phyloP scores from a whole-genome alignment of 2,329 filamentous ascomycete species.

The Pseudogymnoascus sp. region DNA sequence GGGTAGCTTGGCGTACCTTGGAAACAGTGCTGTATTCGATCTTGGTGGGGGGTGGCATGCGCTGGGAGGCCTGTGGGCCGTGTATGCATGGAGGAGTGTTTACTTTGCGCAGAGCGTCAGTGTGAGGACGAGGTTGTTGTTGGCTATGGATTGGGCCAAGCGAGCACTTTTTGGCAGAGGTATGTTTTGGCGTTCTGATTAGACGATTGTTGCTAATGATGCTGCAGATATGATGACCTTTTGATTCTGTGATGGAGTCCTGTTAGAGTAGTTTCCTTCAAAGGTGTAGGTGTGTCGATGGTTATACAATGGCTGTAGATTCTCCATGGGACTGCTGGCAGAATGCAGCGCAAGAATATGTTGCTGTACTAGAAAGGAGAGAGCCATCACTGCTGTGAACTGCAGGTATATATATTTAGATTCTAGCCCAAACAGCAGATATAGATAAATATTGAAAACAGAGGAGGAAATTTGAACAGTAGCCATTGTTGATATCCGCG shows the following conservation, averaged over 20 bases:
- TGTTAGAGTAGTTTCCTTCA: neutral
- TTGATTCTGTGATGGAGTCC: neutral
- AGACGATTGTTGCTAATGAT: neutral
- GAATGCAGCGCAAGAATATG: neutral
- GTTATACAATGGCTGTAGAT: neutral
- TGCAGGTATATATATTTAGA: slow-evolving; percentile 1
- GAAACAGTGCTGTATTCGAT: slow-evolving; percentile 94
- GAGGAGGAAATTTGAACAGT: neutral
- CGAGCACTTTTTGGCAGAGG: slow-evolving; percentile 90
- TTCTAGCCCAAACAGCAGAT: neutral
- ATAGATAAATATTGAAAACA: neutral
- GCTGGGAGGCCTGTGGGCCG: slow-evolving; percentile 78
- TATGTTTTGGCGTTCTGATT: slow-evolving; percentile 30
- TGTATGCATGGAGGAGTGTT: slow-evolving; percentile 91
- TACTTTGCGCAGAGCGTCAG: slow-evolving; percentile 98
- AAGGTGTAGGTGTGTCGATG: neutral
- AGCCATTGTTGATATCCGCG: too few relatives aligned
- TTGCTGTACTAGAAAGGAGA: neutral
- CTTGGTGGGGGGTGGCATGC: slow-evolving; percentile 68
- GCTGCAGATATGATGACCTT: neutral
- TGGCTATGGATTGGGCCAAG: slow-evolving; percentile 99
- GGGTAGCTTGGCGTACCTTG: slow-evolving; percentile 87
- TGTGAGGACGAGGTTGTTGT: slow-evolving; percentile 73
- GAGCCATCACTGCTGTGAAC: neutral
- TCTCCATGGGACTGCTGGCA: neutral